A percentile compares a stretch with the other conserved stretches of the same genome.
phyloP scores from a whole-genome alignment of 129 eudicot species.

The Pittosporum tobira region DNA sequence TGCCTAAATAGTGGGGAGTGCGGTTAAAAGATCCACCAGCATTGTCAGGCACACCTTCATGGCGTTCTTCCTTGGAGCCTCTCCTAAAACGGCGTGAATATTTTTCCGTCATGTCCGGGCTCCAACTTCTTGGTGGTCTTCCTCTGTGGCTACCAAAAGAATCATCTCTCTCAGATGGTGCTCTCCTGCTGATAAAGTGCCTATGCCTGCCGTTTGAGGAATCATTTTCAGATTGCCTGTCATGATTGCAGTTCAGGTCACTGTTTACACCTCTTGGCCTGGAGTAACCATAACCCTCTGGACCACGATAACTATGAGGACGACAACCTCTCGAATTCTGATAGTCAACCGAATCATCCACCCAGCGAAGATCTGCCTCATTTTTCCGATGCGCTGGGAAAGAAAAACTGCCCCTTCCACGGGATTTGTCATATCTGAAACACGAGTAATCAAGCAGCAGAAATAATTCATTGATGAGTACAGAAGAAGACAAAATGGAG shows the following conservation, averaged over 20 bases:
- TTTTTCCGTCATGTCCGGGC: conserved; percentile 28
- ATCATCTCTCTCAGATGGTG: conserved; percentile 47
- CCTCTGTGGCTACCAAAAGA: conserved; percentile 29
- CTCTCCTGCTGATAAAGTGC: conserved; percentile 33
- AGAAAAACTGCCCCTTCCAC: conserved; percentile 19
- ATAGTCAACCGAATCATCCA: conserved; percentile 14
- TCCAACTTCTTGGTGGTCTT: too few relatives aligned
- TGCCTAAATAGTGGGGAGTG: conserved; percentile 21
- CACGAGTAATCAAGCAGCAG: conserved; percentile 5
- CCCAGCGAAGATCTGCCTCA: conserved; percentile 25
- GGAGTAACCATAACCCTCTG: conserved; percentile 23
- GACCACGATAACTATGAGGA: conserved; percentile 9
- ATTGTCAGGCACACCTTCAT: conserved; percentile 22
- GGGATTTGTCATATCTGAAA: conserved; percentile 22
- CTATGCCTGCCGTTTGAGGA: conserved; percentile 25
- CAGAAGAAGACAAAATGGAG: conserved; percentile 1
- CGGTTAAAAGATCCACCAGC: conserved; percentile 9
- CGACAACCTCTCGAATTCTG: conserved; percentile 33
- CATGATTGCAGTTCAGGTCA: conserved; percentile 22
- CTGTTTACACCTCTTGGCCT: conserved; percentile 29
- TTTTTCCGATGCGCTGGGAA: conserved; percentile 17
- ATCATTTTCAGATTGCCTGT: conserved; percentile 23
- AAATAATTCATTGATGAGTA: not conserved
- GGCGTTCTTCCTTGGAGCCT: conserved; percentile 40
- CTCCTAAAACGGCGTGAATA: conserved; percentile 29